Base-by-base conservation (phyloP, 495 filamentous ascomycete genomes). In the Articulospora tetracladia region DNA sequence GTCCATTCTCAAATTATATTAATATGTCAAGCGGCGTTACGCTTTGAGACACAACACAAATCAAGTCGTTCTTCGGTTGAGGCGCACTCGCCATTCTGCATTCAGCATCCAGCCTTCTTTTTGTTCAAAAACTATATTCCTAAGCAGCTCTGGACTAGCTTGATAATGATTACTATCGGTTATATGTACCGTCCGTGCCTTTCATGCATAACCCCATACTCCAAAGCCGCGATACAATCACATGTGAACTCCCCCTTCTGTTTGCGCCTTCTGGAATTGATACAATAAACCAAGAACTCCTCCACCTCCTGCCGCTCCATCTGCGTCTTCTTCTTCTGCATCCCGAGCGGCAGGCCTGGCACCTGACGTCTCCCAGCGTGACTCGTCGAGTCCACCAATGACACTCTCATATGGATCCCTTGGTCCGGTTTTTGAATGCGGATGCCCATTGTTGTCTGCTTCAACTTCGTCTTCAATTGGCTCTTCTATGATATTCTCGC, bases 281-380 rank as follows among this genome's bases (percentile, higher is more conserved):
- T 93, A 90, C 48, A 98, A 81, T 72, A 98, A 74, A 1, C 89
- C 89, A 57, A 98, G 76, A 12, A 98, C 94, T 23, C 88, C 90
- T 1, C 81, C 79, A 6, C 75, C 74, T 41, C 69, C 79, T 10
- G 72, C 70, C 17, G 77, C 71, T 22, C 78, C 77, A 11, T 73
- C 78, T 17, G 81, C 79, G 4, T 76, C 69, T 32, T 81, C 78
- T 39, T 82, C 81, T 2, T 70, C 77, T 22, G 30, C 24, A 36
- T 57, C 56, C 39, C 52, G 59, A 1, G 49, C 41, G 0, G 55
- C 30, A 13, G 32, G 49, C 49, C 62, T 55, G 0, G 65, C 59
- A 1, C 65, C 61, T 10, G 62, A 62, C 72, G 28, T 78, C 74
- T 25, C 71, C 81, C 78, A 61, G 74, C 75, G 58, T 65, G 68